Base-by-base conservation (phyloP, 2,329 filamentous ascomycete genomes). In the Phialocephala sp. region DNA sequence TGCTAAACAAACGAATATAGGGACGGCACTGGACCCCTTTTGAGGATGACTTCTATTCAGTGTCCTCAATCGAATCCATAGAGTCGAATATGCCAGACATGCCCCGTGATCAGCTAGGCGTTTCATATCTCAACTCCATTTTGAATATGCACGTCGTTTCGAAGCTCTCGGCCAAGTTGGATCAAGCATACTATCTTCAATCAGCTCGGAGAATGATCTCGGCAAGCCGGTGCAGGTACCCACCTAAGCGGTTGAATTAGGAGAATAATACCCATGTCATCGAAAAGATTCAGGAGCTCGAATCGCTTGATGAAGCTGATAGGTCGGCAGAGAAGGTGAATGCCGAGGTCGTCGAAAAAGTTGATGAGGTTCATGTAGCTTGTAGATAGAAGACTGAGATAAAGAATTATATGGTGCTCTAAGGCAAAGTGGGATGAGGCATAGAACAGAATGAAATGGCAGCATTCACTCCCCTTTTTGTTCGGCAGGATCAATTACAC, bases 301-400 rank as follows among this genome's bases (percentile, higher is more conserved):
- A 69, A 50, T 39, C 66, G 54, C 4, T 63, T 56, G 36, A 71
- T 12, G 27, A 67, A 63, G 11, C 56, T 36, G 18, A 73, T 55
- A 8, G 71, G 71, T 47, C 56, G 62, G 47, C 66, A 66, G 11
- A 73, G 50, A 2, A 73, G 15, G 20, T 64, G 27, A 35, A 73
- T 71, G 6, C 72, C 72, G 20, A 73, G 43, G 55, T 74, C 72
- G 59, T 74, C 72, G 41, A 72, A 35, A 62, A 71, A 65, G 54
- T 72, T 67, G n/a, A 69, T 60, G 14, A 64, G 20, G 22, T 63
- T 54, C 57, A 68, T 62, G 58, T 11, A 22, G n/a, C 9, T 54
- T 35, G 22, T 18, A 3, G 24, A 18, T 18, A 9, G 9, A 54
- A 54, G 22, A 54, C 3, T 5, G 24, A 27, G 50, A 14, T 5